A percentile compares a stretch with the other conserved stretches of the same genome.
Evolutionary conservation across 139 green algal genomes (phyloP).

Genomic region (Coelastrella sp.): DNA sequence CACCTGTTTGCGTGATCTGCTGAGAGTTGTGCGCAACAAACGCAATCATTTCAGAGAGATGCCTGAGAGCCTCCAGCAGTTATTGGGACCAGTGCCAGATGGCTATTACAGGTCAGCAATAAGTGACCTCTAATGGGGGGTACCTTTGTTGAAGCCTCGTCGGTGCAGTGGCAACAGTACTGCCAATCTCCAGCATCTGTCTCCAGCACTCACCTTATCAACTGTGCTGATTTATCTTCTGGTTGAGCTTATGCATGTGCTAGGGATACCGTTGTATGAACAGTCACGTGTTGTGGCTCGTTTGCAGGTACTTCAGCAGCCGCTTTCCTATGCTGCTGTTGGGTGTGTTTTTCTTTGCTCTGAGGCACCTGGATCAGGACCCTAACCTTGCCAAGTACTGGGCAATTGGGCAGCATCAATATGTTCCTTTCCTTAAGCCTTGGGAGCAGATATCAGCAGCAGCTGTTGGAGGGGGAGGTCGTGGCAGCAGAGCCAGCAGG

Average conservation of each 20-base stretch:
- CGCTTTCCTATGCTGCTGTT: conserved; percentile 92
- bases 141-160: too few relatives aligned
- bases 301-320: conserved; percentile 79
- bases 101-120: conserved; percentile 77
- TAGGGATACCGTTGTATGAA: too few relatives aligned
- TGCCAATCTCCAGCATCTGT: too few relatives aligned
- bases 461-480: conserved; percentile 1
- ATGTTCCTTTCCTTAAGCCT: conserved; percentile 41
- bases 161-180: too few relatives aligned
- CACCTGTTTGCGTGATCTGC: conserved; percentile 89
- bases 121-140: too few relatives aligned
- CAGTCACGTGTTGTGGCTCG: too few relatives aligned
- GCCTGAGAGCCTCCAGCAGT: conserved; percentile 76
- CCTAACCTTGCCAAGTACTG: conserved; percentile 76
- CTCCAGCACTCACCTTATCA: too few relatives aligned
- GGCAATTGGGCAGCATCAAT: conserved; percentile 3
- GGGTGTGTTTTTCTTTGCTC: conserved; percentile 83
- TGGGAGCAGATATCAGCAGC: conserved; percentile 34
- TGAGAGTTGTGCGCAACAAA: conserved; percentile 99
- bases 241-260: too few relatives aligned
- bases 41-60: conserved; percentile 96
- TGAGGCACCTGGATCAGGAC: conserved; percentile 68
- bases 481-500: conserved; percentile 6
- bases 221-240: too few relatives aligned
- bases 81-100: conserved; percentile 76